A percentile compares a stretch with the other conserved stretches of the same genome.
These are phyloP conservation scores for Myxozyma mucilagina DNA, from an alignment of 805 yeast genomes.

Conservation along the genomic window DNA sequence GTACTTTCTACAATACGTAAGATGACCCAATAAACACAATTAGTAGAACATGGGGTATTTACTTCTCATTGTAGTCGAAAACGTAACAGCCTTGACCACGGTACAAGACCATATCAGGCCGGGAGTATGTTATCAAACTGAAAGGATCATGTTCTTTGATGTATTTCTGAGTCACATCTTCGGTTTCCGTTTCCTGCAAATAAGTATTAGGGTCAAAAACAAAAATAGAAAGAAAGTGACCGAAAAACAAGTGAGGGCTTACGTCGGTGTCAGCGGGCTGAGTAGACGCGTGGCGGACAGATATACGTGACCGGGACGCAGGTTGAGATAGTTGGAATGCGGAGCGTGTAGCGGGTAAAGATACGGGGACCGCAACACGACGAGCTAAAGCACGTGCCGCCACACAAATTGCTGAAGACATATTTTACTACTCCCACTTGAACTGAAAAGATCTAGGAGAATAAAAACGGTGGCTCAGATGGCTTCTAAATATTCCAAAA, in stretches of 20 bases:
- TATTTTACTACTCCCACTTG: not conserved
- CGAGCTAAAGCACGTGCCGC: not conserved
- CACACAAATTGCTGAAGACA: conserved; percentile 5
- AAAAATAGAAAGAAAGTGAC: no score
- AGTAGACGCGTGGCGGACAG: conserved; percentile 4
- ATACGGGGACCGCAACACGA: not conserved
- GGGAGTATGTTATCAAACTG: conserved; percentile 75
- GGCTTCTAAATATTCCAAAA: not conserved
- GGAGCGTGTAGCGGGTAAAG: not conserved
- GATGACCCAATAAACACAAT: not conserved
- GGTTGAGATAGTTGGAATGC: conserved; percentile 1
- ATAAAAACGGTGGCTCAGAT: not conserved
- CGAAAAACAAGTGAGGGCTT: not conserved
- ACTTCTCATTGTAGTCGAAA: conserved; percentile 73
- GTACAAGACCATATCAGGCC: conserved; percentile 73
- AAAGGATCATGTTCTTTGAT: conserved; percentile 53
- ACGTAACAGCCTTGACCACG: conserved; percentile 80
- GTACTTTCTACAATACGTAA: conserved; percentile 48
- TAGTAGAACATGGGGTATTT: not conserved
- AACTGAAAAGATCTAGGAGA: not conserved
- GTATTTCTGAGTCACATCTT: conserved; percentile 42
- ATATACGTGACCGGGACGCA: not conserved
- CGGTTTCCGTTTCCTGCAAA: conserved; percentile 5
- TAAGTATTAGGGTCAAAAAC: conserved; percentile 6
- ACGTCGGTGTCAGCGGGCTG: conserved; percentile 1